Evolutionary conservation across 257 asterid genomes (phyloP).

Genomic region (Agastache rugosa): DNA sequence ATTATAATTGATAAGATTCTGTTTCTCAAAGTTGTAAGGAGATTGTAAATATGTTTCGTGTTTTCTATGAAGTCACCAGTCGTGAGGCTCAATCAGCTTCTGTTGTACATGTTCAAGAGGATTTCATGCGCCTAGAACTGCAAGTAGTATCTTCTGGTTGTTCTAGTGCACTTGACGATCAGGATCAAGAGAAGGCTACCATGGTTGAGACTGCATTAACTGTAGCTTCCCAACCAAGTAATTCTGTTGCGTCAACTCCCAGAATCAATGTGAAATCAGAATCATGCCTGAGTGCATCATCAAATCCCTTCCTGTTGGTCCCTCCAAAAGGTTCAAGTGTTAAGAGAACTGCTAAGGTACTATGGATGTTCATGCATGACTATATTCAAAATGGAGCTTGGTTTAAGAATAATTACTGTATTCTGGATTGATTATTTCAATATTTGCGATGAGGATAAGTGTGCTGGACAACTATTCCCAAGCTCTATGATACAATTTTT

Average conservation of each 20-base stretch:
- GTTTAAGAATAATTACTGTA: not conserved
- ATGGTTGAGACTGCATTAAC: constrained; percentile 40
- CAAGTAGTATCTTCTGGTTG: constrained; percentile 37
- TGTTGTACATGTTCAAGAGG: constrained; percentile 35
- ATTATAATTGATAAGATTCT: constrained; percentile 22
- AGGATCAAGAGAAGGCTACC: constrained; percentile 39
- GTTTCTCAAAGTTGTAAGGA: constrained; percentile 8
- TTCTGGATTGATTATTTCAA: constrained; percentile 12
- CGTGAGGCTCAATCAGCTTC: constrained; percentile 44
- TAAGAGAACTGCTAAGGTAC: constrained; percentile 58
- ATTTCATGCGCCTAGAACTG: constrained; percentile 33
- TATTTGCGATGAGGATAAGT: constrained; percentile 8
- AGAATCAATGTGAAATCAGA: constrained; percentile 42
- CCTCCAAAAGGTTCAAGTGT: constrained; percentile 53
- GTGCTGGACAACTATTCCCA: constrained; percentile 1
- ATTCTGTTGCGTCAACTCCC: constrained; percentile 43
- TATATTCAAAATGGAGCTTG: constrained; percentile 20
- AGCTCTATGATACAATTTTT: constrained; percentile 23
- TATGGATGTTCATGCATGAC: not conserved
- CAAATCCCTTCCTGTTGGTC: constrained; percentile 45
- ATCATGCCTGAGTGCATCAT: constrained; percentile 54
- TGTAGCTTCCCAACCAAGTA: constrained; percentile 42
- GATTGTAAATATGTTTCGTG: constrained; percentile 7
- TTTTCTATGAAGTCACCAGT: constrained; percentile 47
- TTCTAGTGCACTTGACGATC: constrained; percentile 45